These are phyloP conservation scores for Capsicum rhomboideum DNA, from an alignment of 257 asterid species.

Conservation along the genomic window DNA sequence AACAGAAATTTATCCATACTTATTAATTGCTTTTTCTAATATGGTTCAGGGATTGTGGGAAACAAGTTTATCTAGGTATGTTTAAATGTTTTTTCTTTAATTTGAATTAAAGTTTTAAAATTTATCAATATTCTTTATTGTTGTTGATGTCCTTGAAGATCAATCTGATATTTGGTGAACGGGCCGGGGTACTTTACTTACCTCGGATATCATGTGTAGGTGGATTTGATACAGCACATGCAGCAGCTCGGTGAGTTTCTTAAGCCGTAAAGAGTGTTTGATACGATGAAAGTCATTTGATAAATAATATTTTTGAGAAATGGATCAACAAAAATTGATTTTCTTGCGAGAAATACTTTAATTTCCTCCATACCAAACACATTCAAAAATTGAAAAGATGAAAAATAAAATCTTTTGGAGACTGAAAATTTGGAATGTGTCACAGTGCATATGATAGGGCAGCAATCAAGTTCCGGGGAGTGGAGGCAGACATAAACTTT, in stretches of 20 bases:
- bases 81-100: neutral
- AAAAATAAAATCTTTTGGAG: neutral
- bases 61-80: constrained; percentile 88
- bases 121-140: neutral
- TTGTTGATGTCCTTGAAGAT: neutral
- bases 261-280: neutral
- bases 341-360: neutral
- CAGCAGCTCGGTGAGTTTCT: constrained; percentile 82
- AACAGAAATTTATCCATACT: neutral
- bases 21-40: neutral
- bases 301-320: neutral
- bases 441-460: constrained; percentile 96
- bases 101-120: neutral
- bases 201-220: constrained; percentile 30
- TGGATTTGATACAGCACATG: constrained; percentile 96
- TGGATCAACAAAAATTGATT: neutral
- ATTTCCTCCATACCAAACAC: neutral
- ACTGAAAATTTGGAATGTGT: neutral
- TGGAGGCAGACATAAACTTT: constrained; percentile 95
- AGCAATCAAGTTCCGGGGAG: constrained; percentile 92
- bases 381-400: neutral
- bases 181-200: neutral
- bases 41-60: constrained; percentile 88
- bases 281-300: neutral
- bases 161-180: neutral